These are phyloP conservation scores for Phytophthora ohioensis DNA, from an alignment of 352 stramenopile genomes.

Conservation along the genomic window DNA sequence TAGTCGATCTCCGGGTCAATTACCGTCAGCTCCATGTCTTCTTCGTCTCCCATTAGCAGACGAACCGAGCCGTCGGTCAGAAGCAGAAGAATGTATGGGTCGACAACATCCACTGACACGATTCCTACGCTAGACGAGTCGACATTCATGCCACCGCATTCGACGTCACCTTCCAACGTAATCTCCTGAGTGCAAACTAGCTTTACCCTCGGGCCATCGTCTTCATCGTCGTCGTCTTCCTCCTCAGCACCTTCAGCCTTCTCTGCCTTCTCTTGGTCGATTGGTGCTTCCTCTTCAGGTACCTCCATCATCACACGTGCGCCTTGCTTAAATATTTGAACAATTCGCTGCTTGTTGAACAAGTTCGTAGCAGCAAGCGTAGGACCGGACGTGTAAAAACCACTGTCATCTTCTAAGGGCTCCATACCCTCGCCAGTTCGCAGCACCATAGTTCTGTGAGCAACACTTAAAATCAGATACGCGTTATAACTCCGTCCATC, in stretches of 20 bases:
- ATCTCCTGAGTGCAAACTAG: constrained; percentile 88
- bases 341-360: constrained; percentile 84
- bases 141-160: constrained; percentile 87
- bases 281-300: constrained; percentile 39
- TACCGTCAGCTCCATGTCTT: constrained; percentile 85
- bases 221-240: constrained; percentile 59
- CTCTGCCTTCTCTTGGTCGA: constrained; percentile 31
- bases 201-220: constrained; percentile 68
- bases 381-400: constrained; percentile 85
- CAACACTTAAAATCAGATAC: constrained; percentile 86
- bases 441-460: constrained; percentile 86
- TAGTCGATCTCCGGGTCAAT: constrained; percentile 79
- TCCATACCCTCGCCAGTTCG: constrained; percentile 88
- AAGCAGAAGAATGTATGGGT: constrained; percentile 86
- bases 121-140: constrained; percentile 77
- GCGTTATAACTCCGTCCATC: constrained; percentile 75
- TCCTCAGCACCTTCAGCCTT: constrained; percentile 20
- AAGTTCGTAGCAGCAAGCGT: constrained; percentile 83
- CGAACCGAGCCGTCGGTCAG: constrained; percentile 85
- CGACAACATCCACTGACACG: constrained; percentile 84
- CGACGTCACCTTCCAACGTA: constrained; percentile 79
- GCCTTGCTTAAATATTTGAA: constrained; percentile 89
- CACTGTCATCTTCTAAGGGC: constrained; percentile 82
- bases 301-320: constrained; percentile 86
- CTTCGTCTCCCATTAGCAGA: constrained; percentile 81